These are phyloP conservation scores for Pogostemon cablin DNA, from an alignment of 257 asterid species.

Conservation along the genomic window DNA sequence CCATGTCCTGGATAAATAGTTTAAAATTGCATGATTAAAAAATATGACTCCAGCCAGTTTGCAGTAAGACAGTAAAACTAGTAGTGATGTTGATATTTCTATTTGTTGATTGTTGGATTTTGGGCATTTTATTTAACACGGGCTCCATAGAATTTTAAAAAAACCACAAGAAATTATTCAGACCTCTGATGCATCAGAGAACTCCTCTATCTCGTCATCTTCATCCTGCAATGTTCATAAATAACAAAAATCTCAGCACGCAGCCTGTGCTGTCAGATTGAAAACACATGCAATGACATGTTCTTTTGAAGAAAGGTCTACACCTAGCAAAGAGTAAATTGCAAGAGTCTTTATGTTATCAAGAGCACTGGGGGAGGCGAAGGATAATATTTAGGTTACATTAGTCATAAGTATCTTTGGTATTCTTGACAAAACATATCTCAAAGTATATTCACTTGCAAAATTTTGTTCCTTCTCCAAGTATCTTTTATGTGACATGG, in stretches of 20 bases:
- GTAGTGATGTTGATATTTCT: constrained; percentile 1
- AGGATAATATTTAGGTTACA: too few species aligned
- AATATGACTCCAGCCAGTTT: not conserved
- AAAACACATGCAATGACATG: not conserved
- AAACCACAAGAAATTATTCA: constrained; percentile 23
- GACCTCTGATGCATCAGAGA: constrained; percentile 67
- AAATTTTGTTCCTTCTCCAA: not conserved
- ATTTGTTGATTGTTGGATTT: constrained; percentile 1
- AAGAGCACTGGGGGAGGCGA: too few species aligned
- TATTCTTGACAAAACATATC: not conserved
- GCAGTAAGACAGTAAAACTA: not conserved
- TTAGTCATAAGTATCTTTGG: constrained; percentile 6
- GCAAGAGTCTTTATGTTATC: too few species aligned
- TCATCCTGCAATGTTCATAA: constrained; percentile 47
- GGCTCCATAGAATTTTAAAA: constrained; percentile 2
- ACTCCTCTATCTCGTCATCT: constrained; percentile 65
- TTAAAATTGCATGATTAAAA: constrained; percentile 2
- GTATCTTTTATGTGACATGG: not conserved
- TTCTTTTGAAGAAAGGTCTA: constrained; percentile 16
- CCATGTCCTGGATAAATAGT: constrained; percentile 47
- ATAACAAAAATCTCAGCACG: constrained; percentile 16
- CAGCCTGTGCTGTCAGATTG: constrained; percentile 9
- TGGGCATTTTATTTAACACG: not conserved
- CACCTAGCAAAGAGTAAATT: not conserved
- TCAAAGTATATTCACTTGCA: too few species aligned